Evolutionary conservation across 371 early-diverging fungal species (phyloP).

Genomic region (Mucor piriformis): DNA sequence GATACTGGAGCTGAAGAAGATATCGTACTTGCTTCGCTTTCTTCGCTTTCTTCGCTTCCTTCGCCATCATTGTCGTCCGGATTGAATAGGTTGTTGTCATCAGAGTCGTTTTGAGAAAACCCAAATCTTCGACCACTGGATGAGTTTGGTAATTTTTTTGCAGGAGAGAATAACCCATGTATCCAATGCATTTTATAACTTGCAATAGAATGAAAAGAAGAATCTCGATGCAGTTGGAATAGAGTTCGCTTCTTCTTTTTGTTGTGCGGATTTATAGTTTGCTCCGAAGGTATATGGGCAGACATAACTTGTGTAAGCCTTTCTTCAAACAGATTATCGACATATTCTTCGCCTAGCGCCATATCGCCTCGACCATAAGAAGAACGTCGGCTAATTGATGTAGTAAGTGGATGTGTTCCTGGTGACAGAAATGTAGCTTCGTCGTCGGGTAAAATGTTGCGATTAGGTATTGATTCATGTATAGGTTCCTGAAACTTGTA

Average conservation of each 20-base stretch:
- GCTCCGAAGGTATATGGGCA: slow-evolving; percentile 23
- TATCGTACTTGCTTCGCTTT: not conserved
- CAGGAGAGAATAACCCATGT: slow-evolving; percentile 6
- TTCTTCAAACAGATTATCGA: slow-evolving; percentile 29
- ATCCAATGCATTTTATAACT: slow-evolving; percentile 11
- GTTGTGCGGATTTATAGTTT: not conserved
- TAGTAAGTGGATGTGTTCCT: not conserved
- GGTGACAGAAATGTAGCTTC: not conserved
- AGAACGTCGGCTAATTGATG: not conserved
- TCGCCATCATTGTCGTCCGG: slow-evolving; percentile 12
- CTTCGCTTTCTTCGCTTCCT: too few species aligned
- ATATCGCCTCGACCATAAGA: slow-evolving; percentile 40
- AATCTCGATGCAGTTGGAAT: not conserved
- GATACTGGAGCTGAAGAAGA: slow-evolving; percentile 10
- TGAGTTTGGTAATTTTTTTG: slow-evolving; percentile 14
- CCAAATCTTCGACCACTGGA: slow-evolving; percentile 42
- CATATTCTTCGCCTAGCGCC: slow-evolving; percentile 28
- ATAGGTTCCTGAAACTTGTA: slow-evolving; percentile 37
- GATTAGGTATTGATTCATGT: not conserved
- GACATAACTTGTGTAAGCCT: slow-evolving; percentile 33
- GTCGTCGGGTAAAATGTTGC: not conserved
- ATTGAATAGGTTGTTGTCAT: slow-evolving; percentile 26
- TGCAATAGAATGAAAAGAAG: not conserved
- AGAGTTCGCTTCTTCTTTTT: not conserved
- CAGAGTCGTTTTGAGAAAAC: slow-evolving; percentile 46